These are phyloP conservation scores for Suhomyces tanzawaensis DNA, from an alignment of 805 yeast genomes.

Conservation along the genomic window DNA sequence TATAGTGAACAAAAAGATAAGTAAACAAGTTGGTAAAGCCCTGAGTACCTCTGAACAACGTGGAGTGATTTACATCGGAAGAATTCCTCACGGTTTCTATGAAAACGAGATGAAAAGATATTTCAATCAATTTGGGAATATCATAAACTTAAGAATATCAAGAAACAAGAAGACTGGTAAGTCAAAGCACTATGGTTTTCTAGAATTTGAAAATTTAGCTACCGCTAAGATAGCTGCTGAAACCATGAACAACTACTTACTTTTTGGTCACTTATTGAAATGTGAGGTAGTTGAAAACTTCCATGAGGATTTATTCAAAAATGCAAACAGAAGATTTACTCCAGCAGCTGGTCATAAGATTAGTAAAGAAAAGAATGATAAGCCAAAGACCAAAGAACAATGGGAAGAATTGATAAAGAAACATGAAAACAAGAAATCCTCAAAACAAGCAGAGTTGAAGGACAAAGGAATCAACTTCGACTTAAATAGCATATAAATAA, in stretches of 20 bases:
- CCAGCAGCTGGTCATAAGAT: slow-evolving; percentile 60
- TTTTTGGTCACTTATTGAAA: slow-evolving; percentile 83
- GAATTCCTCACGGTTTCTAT: slow-evolving; percentile 90
- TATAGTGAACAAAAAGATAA: slow-evolving; percentile 18
- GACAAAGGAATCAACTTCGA: slow-evolving; percentile 58
- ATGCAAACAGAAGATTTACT: slow-evolving; percentile 53
- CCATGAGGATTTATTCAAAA: slow-evolving; percentile 57
- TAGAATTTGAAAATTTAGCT: slow-evolving; percentile 71
- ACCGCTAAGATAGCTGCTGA: slow-evolving; percentile 90
- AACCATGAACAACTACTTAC: slow-evolving; percentile 90
- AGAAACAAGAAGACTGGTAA: slow-evolving; percentile 89
- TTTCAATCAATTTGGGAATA: slow-evolving; percentile 87
- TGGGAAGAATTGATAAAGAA: slow-evolving; percentile 54
- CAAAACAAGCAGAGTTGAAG: slow-evolving; percentile 49
- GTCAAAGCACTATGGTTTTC: slow-evolving; percentile 87
- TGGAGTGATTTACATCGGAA: slow-evolving; percentile 84
- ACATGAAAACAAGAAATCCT: slow-evolving; percentile 39
- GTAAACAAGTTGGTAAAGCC: slow-evolving; percentile 9
- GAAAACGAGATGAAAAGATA: slow-evolving; percentile 77
- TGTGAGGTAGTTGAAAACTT: slow-evolving; percentile 53
- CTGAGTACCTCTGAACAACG: slow-evolving; percentile 28
- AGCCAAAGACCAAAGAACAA: slow-evolving; percentile 52
- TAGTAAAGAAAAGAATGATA: slow-evolving; percentile 51
- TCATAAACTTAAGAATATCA: slow-evolving; percentile 73
- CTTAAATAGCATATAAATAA: slow-evolving; percentile 3